Conservation (phyloP, 2,329 filamentous ascomycete genomes). For the Ascochyta fabae region DNA sequence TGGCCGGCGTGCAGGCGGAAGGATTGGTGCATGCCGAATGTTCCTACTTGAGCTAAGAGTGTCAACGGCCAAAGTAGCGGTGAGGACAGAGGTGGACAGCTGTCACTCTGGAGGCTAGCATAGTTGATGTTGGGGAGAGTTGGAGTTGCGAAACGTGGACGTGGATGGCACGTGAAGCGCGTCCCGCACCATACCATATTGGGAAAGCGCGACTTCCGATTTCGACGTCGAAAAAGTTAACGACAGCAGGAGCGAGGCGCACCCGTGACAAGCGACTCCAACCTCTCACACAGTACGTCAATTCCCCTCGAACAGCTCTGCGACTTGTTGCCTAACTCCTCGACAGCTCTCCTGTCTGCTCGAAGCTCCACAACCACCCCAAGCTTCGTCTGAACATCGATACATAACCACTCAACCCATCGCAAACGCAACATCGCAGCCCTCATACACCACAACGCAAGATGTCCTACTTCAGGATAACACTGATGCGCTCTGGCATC, state of each 20-base stretch:
- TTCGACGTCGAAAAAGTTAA: conserved; percentile 33
- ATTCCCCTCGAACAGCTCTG: not conserved
- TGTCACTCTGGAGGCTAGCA: not conserved
- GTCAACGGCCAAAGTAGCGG: not conserved
- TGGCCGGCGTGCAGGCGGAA: not conserved
- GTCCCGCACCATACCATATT: conserved; percentile 15
- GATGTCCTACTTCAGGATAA: conserved; percentile 90
- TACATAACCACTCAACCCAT: not conserved
- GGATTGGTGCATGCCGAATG: conserved; percentile 1
- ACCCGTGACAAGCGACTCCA: conserved; percentile 16
- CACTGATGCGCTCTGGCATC: conserved; percentile 86
- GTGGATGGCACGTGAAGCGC: conserved; percentile 19
- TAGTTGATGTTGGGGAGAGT: no score
- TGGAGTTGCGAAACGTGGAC: conserved; percentile 7
- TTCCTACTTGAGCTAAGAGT: not conserved
- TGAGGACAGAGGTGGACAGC: not conserved
- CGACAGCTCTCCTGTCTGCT: conserved; percentile 2
- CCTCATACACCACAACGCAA: conserved; percentile 1
- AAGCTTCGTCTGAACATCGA: not conserved
- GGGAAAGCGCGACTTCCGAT: conserved; percentile 18
- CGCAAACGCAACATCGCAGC: conserved; percentile 1
- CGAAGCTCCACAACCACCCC: not conserved
- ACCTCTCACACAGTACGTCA: conserved; percentile 13
- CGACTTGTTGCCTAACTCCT: conserved; percentile 5
- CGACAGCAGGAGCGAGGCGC: conserved; percentile 16